These are phyloP conservation scores for Leucocoprinus birnbaumii DNA, from an alignment of 768 basidiomycete species.

Conservation along the genomic window DNA sequence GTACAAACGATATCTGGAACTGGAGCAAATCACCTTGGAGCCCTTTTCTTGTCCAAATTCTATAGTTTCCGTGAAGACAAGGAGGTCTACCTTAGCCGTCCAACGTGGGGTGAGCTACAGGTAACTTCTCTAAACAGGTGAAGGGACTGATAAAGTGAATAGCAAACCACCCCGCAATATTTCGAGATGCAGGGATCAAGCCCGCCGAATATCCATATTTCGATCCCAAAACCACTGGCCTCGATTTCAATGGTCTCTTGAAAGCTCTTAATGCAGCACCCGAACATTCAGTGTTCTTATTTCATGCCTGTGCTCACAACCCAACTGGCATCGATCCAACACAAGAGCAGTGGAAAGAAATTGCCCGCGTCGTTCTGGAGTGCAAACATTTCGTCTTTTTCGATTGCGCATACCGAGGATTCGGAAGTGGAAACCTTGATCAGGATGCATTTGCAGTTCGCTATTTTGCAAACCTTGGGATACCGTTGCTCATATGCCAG, in stretches of 20 bases:
- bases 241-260: conserved; percentile 75
- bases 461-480: conserved; percentile 73
- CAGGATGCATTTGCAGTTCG: conserved; percentile 91
- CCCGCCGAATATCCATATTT: conserved; percentile 93
- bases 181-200: conserved; percentile 85
- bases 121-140: conserved; percentile 9
- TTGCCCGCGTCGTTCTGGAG: conserved; percentile 68
- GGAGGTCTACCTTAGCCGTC: conserved; percentile 82
- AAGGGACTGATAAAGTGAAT: conserved; percentile 2
- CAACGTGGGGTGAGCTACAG: conserved; percentile 81
- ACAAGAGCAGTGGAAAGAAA: conserved; percentile 75
- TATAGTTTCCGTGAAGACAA: conserved; percentile 69
- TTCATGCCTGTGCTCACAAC: conserved; percentile 96
- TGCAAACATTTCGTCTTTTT: conserved; percentile 89
- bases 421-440: conserved; percentile 90
- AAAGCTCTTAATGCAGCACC: conserved; percentile 62
- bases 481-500: conserved; percentile 87
- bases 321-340: conserved; percentile 97
- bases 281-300: conserved; percentile 76
- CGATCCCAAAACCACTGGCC: conserved; percentile 82
- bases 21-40: conserved; percentile 92
- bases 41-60: conserved; percentile 80
- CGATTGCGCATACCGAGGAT: conserved; percentile 97
- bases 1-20: conserved; percentile 96
- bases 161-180: conserved; percentile 91